Base-by-base conservation (phyloP, 495 filamentous ascomycete species). In the Hypoxylon intermedium region DNA sequence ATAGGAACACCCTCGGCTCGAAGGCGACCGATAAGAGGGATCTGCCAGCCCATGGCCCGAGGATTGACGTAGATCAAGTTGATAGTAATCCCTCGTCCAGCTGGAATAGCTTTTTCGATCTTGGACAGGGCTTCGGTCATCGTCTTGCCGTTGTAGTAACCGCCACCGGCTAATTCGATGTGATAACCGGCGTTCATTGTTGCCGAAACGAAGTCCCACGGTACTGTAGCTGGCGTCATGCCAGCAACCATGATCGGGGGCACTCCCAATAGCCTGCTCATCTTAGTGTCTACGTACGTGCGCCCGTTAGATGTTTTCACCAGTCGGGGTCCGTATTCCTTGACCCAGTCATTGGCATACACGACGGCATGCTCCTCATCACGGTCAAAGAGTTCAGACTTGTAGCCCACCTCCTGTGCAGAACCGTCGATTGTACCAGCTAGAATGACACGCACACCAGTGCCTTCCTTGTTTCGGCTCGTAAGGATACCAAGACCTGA, bases 11-110 rank as follows among this genome's bases (percentile, higher is more conserved):
- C 94, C 51, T 96, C 90, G 11, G 89, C 82, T 40, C 93, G 85
- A 34, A 98, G 81, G 55, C 89, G 85, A 42, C 85, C 89, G 58
- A 98, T 85, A 21, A 98, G 79, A 40, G 94, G 93, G 42, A 98
- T 96, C 73, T 98, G 94, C 94, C 94, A 98, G 21, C 79, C 89
- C 93, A 98, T 98, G 26, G 93, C 92, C 48, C 89, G 85, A 12
- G 94, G 94, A 69, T 93, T 95, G 69, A 97, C 94, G 67, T 98
- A 98, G 69, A 98, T 98, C 52, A 98, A 72, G 71, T 98, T 98
- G 65, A 96, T 78, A 3, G 86, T 92, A 72, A 98, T 96, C 69
- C 94, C 94, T 55, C 92, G 91, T 42, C 94, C 94, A 12, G 94
- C 85, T 16, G 91, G 91, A 58, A 95, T 92, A 30, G 82, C 83